Base-by-base conservation (phyloP, 441 rosid species). In the Erodium texanum region DNA sequence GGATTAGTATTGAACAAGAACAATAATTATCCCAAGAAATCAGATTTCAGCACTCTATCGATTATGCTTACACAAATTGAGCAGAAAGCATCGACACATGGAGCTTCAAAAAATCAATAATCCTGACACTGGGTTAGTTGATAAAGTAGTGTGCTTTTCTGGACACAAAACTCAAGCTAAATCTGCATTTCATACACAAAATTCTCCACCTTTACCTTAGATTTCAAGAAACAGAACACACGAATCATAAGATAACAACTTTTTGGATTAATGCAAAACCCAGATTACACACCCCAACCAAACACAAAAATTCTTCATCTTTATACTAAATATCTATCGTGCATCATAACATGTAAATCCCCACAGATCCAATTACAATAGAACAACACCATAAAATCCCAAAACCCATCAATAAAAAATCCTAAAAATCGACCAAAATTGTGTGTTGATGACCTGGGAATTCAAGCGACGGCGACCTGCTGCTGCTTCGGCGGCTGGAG, bases 401-500 rank as follows among this genome's bases (percentile, higher is more conserved):
- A 4, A 52, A 52, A 52, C 22, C 20, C 59, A 16, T 9, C 19
- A 54, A 54, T 18, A 18, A 54, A 18, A 48, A 48, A 54, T n/a
- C n/a, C n/a, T n/a, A n/a, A n/a, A n/a, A 54, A 16, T 18, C 24
- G 12, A 34, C 61, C 61, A 54, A 19, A 52, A 16, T 52, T 52
- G 59, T 50, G 14, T 50, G 20, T 52, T 52, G 65, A 38, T 67
- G 24, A 73, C 68, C n/a, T n/a, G 23, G 22, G 20, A 50, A 24
- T 16, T 66, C 54, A 90, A 50, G 93, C 87, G 7, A 89, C 92
- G 73, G 91, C 82, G 12, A 90, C 52, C 3, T 91, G 77, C 66
- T 79, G 94, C 34, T 71, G 74, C 54, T 70, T 77, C 5, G 78
- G 67, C 24, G 86, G 80, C 16, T 12, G 50, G 62, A 82, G 76